These are phyloP conservation scores for Recurvomyces mirabilis DNA, from an alignment of 495 filamentous ascomycete genomes.

Conservation along the genomic window DNA sequence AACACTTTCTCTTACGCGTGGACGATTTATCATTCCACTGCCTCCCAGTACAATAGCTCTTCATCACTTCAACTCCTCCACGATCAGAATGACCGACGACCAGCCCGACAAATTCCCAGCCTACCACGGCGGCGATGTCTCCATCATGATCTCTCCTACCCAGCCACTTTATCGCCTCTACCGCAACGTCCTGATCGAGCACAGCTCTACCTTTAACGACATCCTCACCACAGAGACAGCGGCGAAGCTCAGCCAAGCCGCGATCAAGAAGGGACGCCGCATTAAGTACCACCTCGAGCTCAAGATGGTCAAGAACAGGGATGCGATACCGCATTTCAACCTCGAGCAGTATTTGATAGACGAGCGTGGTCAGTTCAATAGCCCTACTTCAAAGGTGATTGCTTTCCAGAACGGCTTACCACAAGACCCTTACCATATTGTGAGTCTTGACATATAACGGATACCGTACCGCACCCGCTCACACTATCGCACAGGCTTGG, in stretches of 20 bases:
- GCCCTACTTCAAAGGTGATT: not conserved
- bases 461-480: not conserved
- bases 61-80: too few relatives aligned
- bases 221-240: constrained; percentile 1
- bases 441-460: not conserved
- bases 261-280: constrained; percentile 16
- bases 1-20: too few relatives aligned
- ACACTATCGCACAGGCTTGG: constrained; percentile 18
- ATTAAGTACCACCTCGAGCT: constrained; percentile 23
- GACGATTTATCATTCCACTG: too few relatives aligned
- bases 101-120: not conserved
- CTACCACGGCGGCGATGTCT: not conserved
- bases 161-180: constrained; percentile 11
- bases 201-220: not conserved
- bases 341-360: too few relatives aligned
- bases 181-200: constrained; percentile 8
- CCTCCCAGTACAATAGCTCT: too few relatives aligned
- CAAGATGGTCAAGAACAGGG: too few relatives aligned
- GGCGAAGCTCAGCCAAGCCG: constrained; percentile 10
- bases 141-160: not conserved
- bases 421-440: too few relatives aligned
- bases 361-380: too few relatives aligned
- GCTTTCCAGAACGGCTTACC: too few relatives aligned
- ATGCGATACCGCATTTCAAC: too few relatives aligned
- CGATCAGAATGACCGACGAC: not conserved